A percentile compares a stretch with the other conserved stretches of the same genome.
Conservation (phyloP, 805 yeast genomes). For the Cyberlindnera mrakii region DNA sequence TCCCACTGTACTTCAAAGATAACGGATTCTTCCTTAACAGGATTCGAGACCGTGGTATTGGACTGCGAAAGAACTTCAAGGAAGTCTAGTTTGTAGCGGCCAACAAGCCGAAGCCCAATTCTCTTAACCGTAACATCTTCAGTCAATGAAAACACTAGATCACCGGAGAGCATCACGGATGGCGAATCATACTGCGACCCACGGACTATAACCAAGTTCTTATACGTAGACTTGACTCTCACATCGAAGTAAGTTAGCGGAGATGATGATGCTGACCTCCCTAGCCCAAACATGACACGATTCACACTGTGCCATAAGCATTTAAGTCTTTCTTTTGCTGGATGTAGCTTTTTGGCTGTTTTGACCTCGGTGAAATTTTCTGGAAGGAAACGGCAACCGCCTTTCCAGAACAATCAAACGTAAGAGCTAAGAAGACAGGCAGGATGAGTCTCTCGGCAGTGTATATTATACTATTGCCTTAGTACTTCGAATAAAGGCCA, state of each 20-base stretch:
- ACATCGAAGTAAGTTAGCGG: conserved; percentile 8
- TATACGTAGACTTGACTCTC: conserved; percentile 30
- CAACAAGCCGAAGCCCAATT: conserved; percentile 54
- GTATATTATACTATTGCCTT: too few species aligned
- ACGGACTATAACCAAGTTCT: conserved; percentile 66
- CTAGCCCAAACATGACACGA: conserved; percentile 20
- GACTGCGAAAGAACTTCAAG: conserved; percentile 36
- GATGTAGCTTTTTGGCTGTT: neutral
- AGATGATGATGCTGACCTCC: conserved; percentile 14
- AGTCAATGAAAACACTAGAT: conserved; percentile 59
- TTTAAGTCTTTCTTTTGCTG: neutral
- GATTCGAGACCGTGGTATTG: conserved; percentile 30
- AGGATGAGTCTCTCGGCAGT: too few species aligned
- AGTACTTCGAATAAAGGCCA: too few species aligned
- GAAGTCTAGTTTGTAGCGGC: conserved; percentile 58
- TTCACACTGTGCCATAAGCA: neutral
- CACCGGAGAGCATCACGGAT: conserved; percentile 69
- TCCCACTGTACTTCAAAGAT: conserved; percentile 76
- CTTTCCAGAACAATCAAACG: too few species aligned
- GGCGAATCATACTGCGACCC: conserved; percentile 76
- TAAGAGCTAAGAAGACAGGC: too few species aligned
- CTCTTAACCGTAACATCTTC: conserved; percentile 63
- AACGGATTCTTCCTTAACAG: conserved; percentile 45
- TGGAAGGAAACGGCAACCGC: too few species aligned
- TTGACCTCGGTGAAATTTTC: too few species aligned